A percentile compares a stretch with the other conserved stretches of the same genome.
phyloP scores from a whole-genome alignment of 163 green algal species.

The Botryococcus braunii region DNA sequence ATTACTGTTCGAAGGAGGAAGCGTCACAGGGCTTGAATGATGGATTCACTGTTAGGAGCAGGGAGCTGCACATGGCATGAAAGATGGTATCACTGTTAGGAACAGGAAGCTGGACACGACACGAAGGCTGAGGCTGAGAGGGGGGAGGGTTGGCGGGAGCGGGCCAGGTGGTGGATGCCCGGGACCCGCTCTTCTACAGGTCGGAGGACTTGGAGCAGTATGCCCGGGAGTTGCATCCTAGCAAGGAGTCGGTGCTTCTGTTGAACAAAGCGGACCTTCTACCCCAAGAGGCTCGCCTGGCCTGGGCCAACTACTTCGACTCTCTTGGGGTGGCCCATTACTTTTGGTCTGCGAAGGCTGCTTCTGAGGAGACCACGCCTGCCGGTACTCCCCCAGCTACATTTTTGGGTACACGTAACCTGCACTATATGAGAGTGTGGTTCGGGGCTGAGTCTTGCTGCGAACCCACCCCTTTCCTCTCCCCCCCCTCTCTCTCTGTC shows the following conservation, averaged over 20 bases:
- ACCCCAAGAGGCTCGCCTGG: slow-evolving; percentile 38
- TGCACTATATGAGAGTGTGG: neutral
- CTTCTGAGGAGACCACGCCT: slow-evolving; percentile 40
- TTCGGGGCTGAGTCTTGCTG: neutral
- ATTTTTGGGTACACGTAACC: no score
- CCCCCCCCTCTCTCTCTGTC: no score
- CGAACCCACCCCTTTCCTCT: neutral
- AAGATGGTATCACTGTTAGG: no score
- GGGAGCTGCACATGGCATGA: no score
- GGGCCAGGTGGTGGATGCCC: slow-evolving; percentile 81
- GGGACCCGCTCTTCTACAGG: slow-evolving; percentile 89
- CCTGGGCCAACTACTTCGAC: slow-evolving; percentile 79
- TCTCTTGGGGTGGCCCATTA: slow-evolving; percentile 46
- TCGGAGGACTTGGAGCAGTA: slow-evolving; percentile 75
- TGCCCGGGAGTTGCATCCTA: slow-evolving; percentile 37
- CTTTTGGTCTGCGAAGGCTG: slow-evolving; percentile 83
- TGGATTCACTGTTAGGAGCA: no score
- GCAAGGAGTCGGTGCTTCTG: slow-evolving; percentile 67
- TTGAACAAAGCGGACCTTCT: slow-evolving; percentile 96
- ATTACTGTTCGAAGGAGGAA: no score
- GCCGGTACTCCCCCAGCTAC: no score
- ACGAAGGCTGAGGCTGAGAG: no score
- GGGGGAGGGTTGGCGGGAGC: no score
- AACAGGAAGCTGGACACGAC: no score
- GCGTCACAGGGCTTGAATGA: no score